phyloP scores from a whole-genome alignment of 805 yeast genomes.

The Blastobotrys mokoenaii region DNA sequence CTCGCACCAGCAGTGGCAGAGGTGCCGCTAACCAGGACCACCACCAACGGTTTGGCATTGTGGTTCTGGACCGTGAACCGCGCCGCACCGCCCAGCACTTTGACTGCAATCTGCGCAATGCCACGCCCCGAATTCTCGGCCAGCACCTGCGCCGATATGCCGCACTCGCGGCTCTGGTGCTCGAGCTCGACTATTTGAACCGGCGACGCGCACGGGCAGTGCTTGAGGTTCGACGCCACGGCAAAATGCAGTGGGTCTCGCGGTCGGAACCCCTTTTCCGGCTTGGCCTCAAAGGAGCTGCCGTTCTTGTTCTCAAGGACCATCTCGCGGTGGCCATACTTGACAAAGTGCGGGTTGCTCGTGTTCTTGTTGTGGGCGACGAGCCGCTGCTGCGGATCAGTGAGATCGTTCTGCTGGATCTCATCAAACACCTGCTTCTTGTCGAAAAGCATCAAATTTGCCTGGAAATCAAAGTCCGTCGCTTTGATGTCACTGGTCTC shows the following conservation, averaged over 20 bases:
- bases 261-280: not conserved
- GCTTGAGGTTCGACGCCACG: slow-evolving; percentile 12
- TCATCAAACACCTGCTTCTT: slow-evolving; percentile 73
- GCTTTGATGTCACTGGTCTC: slow-evolving; percentile 35
- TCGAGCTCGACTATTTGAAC: slow-evolving; percentile 74
- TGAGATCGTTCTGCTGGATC: slow-evolving; percentile 54
- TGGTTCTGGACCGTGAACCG: slow-evolving; percentile 60
- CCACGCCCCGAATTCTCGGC: slow-evolving; percentile 66
- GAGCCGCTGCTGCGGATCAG: slow-evolving; percentile 51
- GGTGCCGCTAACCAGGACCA: slow-evolving; percentile 59
- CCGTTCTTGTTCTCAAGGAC: slow-evolving; percentile 40
- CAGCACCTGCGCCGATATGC: slow-evolving; percentile 37
- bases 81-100: slow-evolving; percentile 59
- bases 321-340: slow-evolving; percentile 66
- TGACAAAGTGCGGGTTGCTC: slow-evolving; percentile 21
- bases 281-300: not conserved
- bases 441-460: slow-evolving; percentile 74
- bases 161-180: slow-evolving; percentile 44
- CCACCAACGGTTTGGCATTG: slow-evolving; percentile 70
- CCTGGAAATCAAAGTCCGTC: slow-evolving; percentile 80
- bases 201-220: slow-evolving; percentile 47
- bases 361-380: slow-evolving; percentile 59
- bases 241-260: not conserved
- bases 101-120: slow-evolving; percentile 48
- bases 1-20: slow-evolving; percentile 58